Conservation (phyloP, 768 basidiomycete species). For the Trametes cubensis region DNA sequence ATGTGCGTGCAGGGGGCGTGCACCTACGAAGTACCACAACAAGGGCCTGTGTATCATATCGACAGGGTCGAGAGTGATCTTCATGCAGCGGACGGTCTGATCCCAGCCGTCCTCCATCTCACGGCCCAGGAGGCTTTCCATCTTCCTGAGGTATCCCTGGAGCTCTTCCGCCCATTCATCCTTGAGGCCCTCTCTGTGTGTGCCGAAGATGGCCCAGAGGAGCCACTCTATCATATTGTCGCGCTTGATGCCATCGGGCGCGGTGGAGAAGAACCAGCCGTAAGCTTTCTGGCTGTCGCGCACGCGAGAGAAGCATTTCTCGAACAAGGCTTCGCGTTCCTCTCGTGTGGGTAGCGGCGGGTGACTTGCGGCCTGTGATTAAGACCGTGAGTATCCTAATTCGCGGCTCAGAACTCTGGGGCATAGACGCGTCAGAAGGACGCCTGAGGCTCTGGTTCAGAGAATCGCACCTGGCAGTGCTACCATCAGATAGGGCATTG, state of each 20-base stretch:
- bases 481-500: too few species aligned
- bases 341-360: conserved; percentile 43
- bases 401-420: too few species aligned
- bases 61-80: conserved; percentile 61
- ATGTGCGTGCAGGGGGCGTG: not conserved
- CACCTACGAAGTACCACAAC: conserved; percentile 63
- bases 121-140: conserved; percentile 46
- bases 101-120: conserved; percentile 46
- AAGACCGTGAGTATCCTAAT: not conserved
- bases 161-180: conserved; percentile 55
- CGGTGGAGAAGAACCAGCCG: conserved; percentile 55
- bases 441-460: too few species aligned
- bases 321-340: conserved; percentile 51
- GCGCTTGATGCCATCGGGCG: conserved; percentile 37
- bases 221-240: conserved; percentile 63
- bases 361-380: conserved; percentile 33
- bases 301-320: conserved; percentile 43
- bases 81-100: conserved; percentile 46
- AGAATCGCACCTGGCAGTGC: too few species aligned
- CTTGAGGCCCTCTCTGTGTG: conserved; percentile 34
- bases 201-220: conserved; percentile 64
- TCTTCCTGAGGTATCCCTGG: conserved; percentile 43
- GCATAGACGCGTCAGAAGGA: too few species aligned
- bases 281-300: conserved; percentile 35
- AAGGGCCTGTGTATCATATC: conserved; percentile 56